Conservation (phyloP, 768 basidiomycete species). For the Steccherinum ochraceum region DNA sequence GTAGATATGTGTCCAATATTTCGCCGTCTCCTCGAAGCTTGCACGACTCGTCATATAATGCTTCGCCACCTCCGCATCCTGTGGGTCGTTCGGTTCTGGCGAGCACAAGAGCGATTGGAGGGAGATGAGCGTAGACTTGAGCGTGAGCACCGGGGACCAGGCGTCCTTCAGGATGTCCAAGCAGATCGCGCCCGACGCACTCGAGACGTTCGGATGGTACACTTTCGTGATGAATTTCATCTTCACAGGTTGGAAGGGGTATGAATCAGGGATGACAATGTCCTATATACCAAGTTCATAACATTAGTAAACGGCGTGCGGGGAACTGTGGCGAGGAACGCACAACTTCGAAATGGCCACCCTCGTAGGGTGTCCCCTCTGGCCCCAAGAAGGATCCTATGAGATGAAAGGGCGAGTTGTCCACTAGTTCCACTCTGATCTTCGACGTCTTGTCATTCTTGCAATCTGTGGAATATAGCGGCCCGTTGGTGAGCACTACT, state of each 20-base stretch:
- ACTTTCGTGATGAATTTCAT: conserved; percentile 98
- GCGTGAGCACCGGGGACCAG: conserved; percentile 93
- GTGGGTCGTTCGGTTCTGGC: conserved; percentile 93
- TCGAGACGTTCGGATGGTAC: conserved; percentile 94
- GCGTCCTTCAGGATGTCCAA: conserved; percentile 85
- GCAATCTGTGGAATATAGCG: conserved; percentile 59
- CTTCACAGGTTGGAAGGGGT: conserved; percentile 92
- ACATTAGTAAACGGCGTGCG: conserved; percentile 4
- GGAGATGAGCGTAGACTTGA: conserved; percentile 94
- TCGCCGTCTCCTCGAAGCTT: conserved; percentile 88
- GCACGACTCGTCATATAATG: conserved; percentile 86
- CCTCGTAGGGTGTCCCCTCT: conserved; percentile 88
- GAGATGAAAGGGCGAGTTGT: conserved; percentile 87
- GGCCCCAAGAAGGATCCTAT: conserved; percentile 90
- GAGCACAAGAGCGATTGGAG: conserved; percentile 89
- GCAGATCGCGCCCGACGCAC: conserved; percentile 92
- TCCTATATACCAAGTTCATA: conserved; percentile 44
- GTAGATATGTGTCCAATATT: conserved; percentile 91
- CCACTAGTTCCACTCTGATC: conserved; percentile 82
- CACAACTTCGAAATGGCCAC: conserved; percentile 88
- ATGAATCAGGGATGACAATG: conserved; percentile 87
- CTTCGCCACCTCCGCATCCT: conserved; percentile 97
- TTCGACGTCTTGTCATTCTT: conserved; percentile 90
- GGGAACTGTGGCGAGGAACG: conserved; percentile 25
- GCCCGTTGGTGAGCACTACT: too few relatives aligned